These are phyloP conservation scores for Tolypocladium album DNA, from an alignment of 2,329 filamentous ascomycete genomes.

Conservation along the genomic window DNA sequence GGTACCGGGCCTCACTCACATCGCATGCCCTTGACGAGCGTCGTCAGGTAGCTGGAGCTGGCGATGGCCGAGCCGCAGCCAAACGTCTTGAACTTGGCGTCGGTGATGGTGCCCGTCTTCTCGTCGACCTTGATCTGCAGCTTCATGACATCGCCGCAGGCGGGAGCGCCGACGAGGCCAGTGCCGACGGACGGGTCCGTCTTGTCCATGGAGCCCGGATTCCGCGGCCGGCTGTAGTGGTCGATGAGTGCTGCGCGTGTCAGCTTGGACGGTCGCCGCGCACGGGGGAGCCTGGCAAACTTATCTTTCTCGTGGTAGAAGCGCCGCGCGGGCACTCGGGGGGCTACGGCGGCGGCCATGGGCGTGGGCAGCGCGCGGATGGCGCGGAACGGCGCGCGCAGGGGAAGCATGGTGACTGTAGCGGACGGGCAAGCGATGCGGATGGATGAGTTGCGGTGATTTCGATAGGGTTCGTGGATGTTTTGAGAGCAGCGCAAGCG, in stretches of 20 bases:
- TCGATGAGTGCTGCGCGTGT: conserved; percentile 21
- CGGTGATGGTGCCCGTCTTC: conserved; percentile 75
- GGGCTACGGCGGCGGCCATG: conserved; percentile 4
- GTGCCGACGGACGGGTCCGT: conserved; percentile 76
- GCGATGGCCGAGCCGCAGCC: conserved; percentile 93
- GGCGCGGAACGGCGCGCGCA: conserved; percentile 6
- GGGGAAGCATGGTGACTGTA: conserved; percentile 6
- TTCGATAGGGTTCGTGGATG: not conserved
- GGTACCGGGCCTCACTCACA: conserved; percentile 4
- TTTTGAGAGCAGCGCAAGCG: not conserved
- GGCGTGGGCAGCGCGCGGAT: conserved; percentile 7
- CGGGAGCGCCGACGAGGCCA: conserved; percentile 79
- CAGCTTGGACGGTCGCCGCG: not conserved
- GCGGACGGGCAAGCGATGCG: not conserved
- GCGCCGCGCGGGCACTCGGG: conserved; percentile 26
- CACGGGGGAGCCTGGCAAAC: not conserved
- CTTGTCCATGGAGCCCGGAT: conserved; percentile 54
- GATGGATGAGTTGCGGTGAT: not conserved
- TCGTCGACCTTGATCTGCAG: conserved; percentile 73
- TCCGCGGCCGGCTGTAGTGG: conserved; percentile 42
- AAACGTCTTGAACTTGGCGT: conserved; percentile 98
- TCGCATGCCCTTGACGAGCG: conserved; percentile 89
- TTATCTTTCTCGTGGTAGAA: conserved; percentile 37
- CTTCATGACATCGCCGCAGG: conserved; percentile 89
- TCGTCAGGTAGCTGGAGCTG: conserved; percentile 77